Base-by-base conservation (phyloP, 2,329 filamentous ascomycete species). In the Penicillium sp. region DNA sequence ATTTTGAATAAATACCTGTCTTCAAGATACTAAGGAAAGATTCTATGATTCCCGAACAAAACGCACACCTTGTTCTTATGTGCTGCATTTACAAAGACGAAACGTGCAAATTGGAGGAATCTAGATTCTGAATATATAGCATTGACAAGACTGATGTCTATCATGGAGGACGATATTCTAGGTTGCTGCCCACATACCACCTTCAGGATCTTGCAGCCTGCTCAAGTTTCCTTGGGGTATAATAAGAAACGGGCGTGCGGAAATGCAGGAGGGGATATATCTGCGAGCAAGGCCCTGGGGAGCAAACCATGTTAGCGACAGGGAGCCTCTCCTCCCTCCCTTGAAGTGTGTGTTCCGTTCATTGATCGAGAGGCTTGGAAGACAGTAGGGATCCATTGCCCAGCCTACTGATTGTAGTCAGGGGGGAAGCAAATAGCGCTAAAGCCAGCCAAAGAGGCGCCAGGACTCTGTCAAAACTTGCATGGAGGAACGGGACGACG, bases 321-420 rank as follows among this genome's bases (percentile, higher is more conserved):
- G 13, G 5, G 13, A 34, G n/a, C n/a, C n/a, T n/a, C n/a, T n/a
- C n/a, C 2, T 2, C 2, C 5, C 7, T 0, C 4, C n/a, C 18
- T 11, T 1, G 2, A 8, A 2, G 5, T 24, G 3, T 9, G 22
- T 7, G 3, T 11, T n/a, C 18, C 14, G 34, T 5, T 8, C 2
- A 8, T 7, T 6, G 5, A 45, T 32, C 29, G 2, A 22, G 4
- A 34, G n/a, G 31, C 8, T 11, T 11, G 2, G n/a, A 2, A n/a
- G 18, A 34, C 4, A 34, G 6, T 5, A 29, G 26, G 4, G 10
- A 9, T 26, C n/a, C 1, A 13, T 29, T 2, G 7, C 10, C 6
- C 7, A 13, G 29, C 2, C n/a, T 18, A 34, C 3, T 1, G 5
- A 4, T 7, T 34, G 14, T 2, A 1, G 10, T 11, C 7, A 16